A percentile compares a stretch with the other conserved stretches of the same genome.
Evolutionary conservation across 2,329 filamentous ascomycete species (phyloP).

Genomic region (Purpureocillium lavendulum): DNA sequence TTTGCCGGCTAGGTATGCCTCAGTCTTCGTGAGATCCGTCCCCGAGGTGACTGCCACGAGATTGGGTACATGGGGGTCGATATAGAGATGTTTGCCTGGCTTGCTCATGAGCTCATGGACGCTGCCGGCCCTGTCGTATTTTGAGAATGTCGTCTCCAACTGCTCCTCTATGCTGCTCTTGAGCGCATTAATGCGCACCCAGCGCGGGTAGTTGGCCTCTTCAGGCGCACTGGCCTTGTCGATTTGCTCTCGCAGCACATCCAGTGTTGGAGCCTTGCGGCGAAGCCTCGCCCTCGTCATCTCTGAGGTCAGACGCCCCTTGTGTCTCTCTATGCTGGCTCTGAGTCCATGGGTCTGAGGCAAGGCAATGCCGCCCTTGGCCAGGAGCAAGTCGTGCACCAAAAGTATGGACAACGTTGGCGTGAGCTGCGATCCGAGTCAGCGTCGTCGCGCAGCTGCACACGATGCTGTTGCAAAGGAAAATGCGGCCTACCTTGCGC

Average conservation of each 20-base stretch:
- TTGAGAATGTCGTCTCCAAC: constrained; percentile 64
- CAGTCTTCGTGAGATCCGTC: constrained; percentile 62
- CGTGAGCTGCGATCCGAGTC: constrained; percentile 53
- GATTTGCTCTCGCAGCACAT: constrained; percentile 54
- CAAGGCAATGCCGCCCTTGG: constrained; percentile 75
- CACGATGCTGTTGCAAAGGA: not conserved
- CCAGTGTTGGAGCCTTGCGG: constrained; percentile 59
- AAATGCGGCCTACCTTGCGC: constrained; percentile 56
- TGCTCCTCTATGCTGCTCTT: constrained; percentile 63
- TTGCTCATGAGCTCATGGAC: constrained; percentile 47
- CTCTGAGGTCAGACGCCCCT: constrained; percentile 70
- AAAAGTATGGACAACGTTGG: constrained; percentile 74
- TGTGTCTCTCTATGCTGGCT: constrained; percentile 69
- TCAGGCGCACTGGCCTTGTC: constrained; percentile 39
- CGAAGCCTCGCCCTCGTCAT: constrained; percentile 72
- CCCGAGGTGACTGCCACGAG: constrained; percentile 69
- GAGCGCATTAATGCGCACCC: constrained; percentile 81
- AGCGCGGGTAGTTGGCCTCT: constrained; percentile 65
- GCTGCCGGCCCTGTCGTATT: constrained; percentile 46
- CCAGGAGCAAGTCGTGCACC: constrained; percentile 75
- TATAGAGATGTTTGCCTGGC: constrained; percentile 45
- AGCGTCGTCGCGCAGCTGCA: constrained; percentile 2
- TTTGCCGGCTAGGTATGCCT: constrained; percentile 65
- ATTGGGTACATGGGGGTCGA: constrained; percentile 79
- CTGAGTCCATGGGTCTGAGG: constrained; percentile 72